Conservation (phyloP, 192 early-diverging fungal species). For the Paraglomus brasilianum region DNA sequence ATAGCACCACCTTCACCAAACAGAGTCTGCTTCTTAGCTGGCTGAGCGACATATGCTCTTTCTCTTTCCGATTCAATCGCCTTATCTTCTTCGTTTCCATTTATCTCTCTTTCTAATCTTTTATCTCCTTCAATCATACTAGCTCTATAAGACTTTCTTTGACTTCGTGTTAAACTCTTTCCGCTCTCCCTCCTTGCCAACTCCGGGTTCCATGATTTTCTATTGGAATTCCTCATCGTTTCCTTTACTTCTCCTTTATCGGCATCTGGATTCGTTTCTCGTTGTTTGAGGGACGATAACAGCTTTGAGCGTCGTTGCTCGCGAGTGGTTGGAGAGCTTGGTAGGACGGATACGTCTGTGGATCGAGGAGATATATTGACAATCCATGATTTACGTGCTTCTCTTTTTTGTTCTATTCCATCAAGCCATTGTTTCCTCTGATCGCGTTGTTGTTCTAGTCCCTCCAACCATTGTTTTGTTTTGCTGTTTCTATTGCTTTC, state of each 20-base stretch:
- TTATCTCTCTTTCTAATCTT: neutral
- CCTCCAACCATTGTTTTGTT: neutral
- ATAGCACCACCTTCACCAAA: conserved; percentile 11
- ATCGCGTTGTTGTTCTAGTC: neutral
- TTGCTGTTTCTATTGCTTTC: neutral
- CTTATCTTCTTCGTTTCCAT: neutral
- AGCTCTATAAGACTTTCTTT: neutral
- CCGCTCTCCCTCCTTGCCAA: neutral
- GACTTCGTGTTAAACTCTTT: no score
- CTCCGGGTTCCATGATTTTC: neutral
- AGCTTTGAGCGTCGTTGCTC: neutral
- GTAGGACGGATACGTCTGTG: neutral
- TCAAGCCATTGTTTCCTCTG: neutral
- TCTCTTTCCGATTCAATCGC: no score
- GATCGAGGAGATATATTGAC: neutral
- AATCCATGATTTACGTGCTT: neutral
- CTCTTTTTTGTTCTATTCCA: neutral
- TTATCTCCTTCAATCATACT: neutral
- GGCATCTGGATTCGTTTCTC: no score
- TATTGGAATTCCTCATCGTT: neutral
- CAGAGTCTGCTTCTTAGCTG: neutral
- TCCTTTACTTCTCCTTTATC: no score
- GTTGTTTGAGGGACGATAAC: neutral
- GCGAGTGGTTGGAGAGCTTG: neutral
- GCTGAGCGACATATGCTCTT: neutral